Base-by-base conservation (phyloP, 495 filamentous ascomycete species). In the Podospora conica region DNA sequence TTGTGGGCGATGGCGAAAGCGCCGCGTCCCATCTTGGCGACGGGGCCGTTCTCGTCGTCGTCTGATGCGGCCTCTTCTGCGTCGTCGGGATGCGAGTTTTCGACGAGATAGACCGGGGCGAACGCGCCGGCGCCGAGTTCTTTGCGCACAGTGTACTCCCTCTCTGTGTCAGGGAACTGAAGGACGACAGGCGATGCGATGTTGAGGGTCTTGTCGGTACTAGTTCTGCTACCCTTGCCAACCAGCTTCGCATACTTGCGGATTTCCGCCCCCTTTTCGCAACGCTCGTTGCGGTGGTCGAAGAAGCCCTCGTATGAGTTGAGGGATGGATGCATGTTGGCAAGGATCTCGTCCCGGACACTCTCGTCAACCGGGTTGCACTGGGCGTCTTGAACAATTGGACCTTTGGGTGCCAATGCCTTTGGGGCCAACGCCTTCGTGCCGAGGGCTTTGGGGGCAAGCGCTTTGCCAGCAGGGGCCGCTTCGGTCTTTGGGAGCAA, bases 81-180 rank as follows among this genome's bases (percentile, higher is more conserved):
- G 22, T 73, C 69, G 53, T 83, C 79, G 3, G 81, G 78, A 10
- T 73, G 73, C 2, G 81, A 82, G 70, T 89, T 93, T 71, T 96
- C 89, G 11, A 90, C 88, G 2, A 98, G 83, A 75, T 97, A 98
- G 8, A 98, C 96, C 0, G 95, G 93, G 8, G 93, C 95, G 76
- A 92, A 98, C 3, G 96, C 94, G 24, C 95, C 95, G 21, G 91
- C 89, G 9, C 95, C 95, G 9, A 98, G 86, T 71, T 97, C 92
- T n/a, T 89, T 86, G 67, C 88, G 90, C 64, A 98, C 77, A 9
- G 88, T 88, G 77, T 96, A 98, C 4, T 80, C 76, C 7, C 83
- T 79, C 18, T 83, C 76, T 20, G 78, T 75, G 28, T 84, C 87
- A 0, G 86, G 83, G 64, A 98, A 91, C 54, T 86, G 78, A 18